These are phyloP conservation scores for Begonia masoniana DNA, from an alignment of 306 rosid genomes.

Conservation along the genomic window DNA sequence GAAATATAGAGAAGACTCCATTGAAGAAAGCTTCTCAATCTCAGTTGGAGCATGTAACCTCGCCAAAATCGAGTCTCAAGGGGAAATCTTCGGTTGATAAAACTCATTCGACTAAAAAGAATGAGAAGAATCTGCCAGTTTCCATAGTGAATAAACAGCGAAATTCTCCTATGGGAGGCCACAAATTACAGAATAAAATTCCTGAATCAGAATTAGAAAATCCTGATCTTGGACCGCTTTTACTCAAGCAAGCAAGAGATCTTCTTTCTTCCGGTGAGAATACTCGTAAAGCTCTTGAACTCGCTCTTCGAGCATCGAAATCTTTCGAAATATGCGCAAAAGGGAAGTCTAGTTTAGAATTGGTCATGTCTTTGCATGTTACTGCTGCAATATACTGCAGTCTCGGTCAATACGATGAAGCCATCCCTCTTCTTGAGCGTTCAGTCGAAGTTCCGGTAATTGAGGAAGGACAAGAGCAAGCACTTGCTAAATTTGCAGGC, in stretches of 20 bases:
- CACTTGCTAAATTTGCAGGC: slow-evolving; percentile 80
- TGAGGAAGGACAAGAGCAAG: slow-evolving; percentile 58
- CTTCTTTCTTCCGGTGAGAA: slow-evolving; percentile 56
- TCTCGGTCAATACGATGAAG: slow-evolving; percentile 54
- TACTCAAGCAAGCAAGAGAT: slow-evolving; percentile 83
- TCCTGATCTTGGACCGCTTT: slow-evolving; percentile 53
- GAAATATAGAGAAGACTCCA: slow-evolving; percentile 20
- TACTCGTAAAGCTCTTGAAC: slow-evolving; percentile 57
- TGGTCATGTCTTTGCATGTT: slow-evolving; percentile 86
- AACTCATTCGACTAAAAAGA: neutral
- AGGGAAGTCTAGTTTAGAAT: slow-evolving; percentile 57
- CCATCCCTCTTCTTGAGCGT: slow-evolving; percentile 58
- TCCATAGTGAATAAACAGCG: slow-evolving; percentile 17
- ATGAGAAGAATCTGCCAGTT: slow-evolving; percentile 21
- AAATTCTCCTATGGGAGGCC: slow-evolving; percentile 27
- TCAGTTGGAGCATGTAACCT: neutral
- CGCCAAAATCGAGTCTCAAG: neutral
- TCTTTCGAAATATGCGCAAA: slow-evolving; percentile 39
- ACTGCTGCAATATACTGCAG: slow-evolving; percentile 71
- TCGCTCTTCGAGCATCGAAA: slow-evolving; percentile 61
- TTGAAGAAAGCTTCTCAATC: neutral
- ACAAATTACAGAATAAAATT: slow-evolving; percentile 15
- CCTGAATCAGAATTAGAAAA: slow-evolving; percentile 20
- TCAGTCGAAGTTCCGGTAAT: slow-evolving; percentile 54
- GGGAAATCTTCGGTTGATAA: neutral